These are phyloP conservation scores for Seminavis robusta DNA, from an alignment of 108 stramenopile genomes.

Conservation along the genomic window DNA sequence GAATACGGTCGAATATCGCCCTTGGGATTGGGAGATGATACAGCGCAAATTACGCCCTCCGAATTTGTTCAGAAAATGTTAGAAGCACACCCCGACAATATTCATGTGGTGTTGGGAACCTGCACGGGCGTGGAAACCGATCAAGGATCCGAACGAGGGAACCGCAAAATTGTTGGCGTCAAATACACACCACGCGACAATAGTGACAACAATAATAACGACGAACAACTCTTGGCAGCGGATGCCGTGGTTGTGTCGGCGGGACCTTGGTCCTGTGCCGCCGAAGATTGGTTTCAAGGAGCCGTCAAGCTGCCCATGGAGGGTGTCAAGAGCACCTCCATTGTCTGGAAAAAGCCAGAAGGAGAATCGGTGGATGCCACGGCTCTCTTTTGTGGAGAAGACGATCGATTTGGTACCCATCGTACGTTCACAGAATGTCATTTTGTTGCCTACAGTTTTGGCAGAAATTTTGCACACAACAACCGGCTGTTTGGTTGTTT, in stretches of 20 bases:
- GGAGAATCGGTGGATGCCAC: constrained; percentile 78
- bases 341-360: constrained; percentile 78
- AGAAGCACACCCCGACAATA: constrained; percentile 19
- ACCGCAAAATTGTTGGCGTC: constrained; percentile 44
- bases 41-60: constrained; percentile 80
- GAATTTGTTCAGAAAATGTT: constrained; percentile 83
- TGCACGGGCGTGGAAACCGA: constrained; percentile 64
- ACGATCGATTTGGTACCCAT: constrained; percentile 81
- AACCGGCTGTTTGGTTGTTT: neutral
- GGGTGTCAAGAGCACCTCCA: constrained; percentile 80
- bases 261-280: constrained; percentile 79
- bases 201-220: constrained; percentile 10
- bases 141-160: constrained; percentile 22
- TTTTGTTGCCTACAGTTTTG: neutral
- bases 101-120: constrained; percentile 63
- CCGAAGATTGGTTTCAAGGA: constrained; percentile 76
- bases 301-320: constrained; percentile 80
- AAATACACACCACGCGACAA: constrained; percentile 39
- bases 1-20: constrained; percentile 48
- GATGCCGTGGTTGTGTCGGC: constrained; percentile 68
- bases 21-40: constrained; percentile 78
- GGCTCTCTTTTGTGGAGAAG: constrained; percentile 95
- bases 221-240: constrained; percentile 34
- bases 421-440: constrained; percentile 36
- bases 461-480: neutral